These are phyloP conservation scores for Echria macrotheca DNA, from an alignment of 495 filamentous ascomycete genomes.

Conservation along the genomic window DNA sequence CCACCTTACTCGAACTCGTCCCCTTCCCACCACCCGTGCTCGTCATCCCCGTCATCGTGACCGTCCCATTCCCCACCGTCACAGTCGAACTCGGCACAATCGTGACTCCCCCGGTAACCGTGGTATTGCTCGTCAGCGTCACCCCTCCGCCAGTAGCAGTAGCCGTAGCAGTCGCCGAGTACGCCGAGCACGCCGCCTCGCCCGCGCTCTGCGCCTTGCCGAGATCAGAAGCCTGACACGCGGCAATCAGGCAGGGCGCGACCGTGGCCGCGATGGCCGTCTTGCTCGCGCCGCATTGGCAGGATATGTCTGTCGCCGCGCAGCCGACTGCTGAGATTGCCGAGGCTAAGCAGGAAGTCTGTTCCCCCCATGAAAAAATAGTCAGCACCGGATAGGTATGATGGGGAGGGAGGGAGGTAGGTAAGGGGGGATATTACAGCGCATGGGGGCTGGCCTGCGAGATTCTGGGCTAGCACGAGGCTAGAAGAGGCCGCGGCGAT, in stretches of 20 bases:
- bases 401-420: too few relatives aligned
- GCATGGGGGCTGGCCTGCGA: slow-evolving; percentile 30
- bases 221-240: slow-evolving; percentile 15
- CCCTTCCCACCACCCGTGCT: neutral
- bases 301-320: slow-evolving; percentile 16
- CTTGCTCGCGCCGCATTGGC: slow-evolving; percentile 24
- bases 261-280: slow-evolving; percentile 13
- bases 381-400: neutral
- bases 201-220: slow-evolving; percentile 23
- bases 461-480: slow-evolving; percentile 30
- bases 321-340: slow-evolving; percentile 27
- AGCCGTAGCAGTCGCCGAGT: slow-evolving; percentile 3
- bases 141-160: too few relatives aligned
- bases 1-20: neutral
- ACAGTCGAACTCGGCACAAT: too few relatives aligned
- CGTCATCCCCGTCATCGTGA: neutral
- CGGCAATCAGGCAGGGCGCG: slow-evolving; percentile 19
- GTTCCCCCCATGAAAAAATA: neutral
- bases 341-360: slow-evolving; percentile 24
- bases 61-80: neutral
- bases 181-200: slow-evolving; percentile 15
- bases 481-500: slow-evolving; percentile 14
- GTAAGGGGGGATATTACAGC: slow-evolving; percentile 23
- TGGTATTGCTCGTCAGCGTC: too few relatives aligned
- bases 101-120: too few relatives aligned